Base-by-base conservation (phyloP, 2,329 filamentous ascomycete species). In the Verticillium nonalfalfae region DNA sequence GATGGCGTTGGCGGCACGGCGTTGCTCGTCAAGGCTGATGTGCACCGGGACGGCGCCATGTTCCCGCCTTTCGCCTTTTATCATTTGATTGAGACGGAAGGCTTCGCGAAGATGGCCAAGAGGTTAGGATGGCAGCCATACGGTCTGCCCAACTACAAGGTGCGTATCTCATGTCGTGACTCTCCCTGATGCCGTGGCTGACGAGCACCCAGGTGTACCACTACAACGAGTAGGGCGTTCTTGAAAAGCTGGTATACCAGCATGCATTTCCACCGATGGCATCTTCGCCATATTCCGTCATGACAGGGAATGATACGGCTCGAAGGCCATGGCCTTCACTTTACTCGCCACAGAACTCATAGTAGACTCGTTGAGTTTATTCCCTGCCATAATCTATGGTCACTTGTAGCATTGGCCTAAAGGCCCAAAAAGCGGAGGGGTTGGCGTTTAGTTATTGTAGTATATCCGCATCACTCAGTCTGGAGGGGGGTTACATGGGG, bases 31-130 rank as follows among this genome's bases (percentile, higher is more conserved):
- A 97, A 97, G 79, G 95, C 93, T 1, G 93, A 98, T 63, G 95
- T 99, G 31, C 95, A 99, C 74, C 87, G 95, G 33, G 95, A 99
- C 71, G 95, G 95, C 21, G 94, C 95, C 73, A 99, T 98, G 94
- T 99, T 99, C 78, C 95, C 95, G 18, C 86, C 95, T 0, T 99
- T 99, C 73, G 78, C 94, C 3, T 99, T 99, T 72, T 98, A 97
- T 73, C 90, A 99, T 75, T 81, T 99, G 63, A 96, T 99, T 64
- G 95, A 99, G 80, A 98, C 95, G 0, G 95, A 99, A 72, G 95
- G 95, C 0, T 99, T 99, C 71, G 93, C 95, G 18, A 97, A 94
- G 78, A 99, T 99, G 95, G 93, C 93, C 13, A 89, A 86, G 73
- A 82, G 95, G 66, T 75, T 99, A 71, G 93, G 93, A 57, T 97